phyloP scores from a whole-genome alignment of 2,329 filamentous ascomycete genomes.

The Pseudopyrenochaeta lycopersici region DNA sequence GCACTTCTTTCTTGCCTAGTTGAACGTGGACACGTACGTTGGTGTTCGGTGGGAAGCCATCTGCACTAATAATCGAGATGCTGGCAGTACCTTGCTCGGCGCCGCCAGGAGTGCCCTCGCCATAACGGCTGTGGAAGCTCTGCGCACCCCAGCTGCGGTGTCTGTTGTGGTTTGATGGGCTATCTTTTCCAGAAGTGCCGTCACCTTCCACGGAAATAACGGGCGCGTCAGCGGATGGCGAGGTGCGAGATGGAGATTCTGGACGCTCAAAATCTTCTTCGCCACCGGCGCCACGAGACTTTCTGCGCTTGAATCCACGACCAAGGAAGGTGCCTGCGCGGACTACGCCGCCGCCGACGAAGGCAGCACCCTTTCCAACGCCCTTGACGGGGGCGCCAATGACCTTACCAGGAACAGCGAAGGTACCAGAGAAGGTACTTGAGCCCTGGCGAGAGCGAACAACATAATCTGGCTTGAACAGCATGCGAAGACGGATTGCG shows the following conservation, averaged over 20 bases:
- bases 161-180: constrained; percentile 39
- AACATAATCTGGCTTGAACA: constrained; percentile 95
- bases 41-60: constrained; percentile 77
- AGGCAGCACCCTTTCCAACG: constrained; percentile 76
- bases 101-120: constrained; percentile 52
- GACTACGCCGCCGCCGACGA: constrained; percentile 79
- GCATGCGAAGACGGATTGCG: constrained; percentile 78
- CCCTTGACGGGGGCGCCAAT: constrained; percentile 97
- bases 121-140: constrained; percentile 50
- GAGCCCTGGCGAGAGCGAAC: constrained; percentile 86
- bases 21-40: constrained; percentile 82
- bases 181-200: constrained; percentile 16
- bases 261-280: constrained; percentile 53
- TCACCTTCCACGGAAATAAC: constrained; percentile 44
- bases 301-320: constrained; percentile 80
- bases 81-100: constrained; percentile 77
- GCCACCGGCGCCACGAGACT: constrained; percentile 60
- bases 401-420: constrained; percentile 85
- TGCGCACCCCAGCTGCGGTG: constrained; percentile 48
- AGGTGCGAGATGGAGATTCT: constrained; percentile 53
- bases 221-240: constrained; percentile 38
- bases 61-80: constrained; percentile 81
- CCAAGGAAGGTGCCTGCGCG: constrained; percentile 92
- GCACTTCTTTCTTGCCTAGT: constrained; percentile 75
- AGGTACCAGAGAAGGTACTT: constrained; percentile 91